Base-by-base conservation (phyloP, 306 rosid genomes). In the Carpinus viminea region DNA sequence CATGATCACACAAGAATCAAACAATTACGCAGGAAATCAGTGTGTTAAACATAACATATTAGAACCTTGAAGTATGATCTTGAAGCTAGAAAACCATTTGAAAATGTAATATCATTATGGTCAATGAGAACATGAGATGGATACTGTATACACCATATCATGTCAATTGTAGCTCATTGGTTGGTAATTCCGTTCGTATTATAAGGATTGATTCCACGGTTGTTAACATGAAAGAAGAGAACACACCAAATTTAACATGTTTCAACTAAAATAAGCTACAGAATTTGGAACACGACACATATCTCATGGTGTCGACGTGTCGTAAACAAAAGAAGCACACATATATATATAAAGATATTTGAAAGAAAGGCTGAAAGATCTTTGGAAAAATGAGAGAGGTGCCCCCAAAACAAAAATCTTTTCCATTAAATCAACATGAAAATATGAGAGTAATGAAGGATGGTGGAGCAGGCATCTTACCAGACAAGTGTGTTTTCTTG, bases 401-500 rank as follows among this genome's bases (percentile, higher is more conserved):
- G n/a, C n/a, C 18, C 55, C 56, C n/a, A 38, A 38, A 38, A 0
- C 5, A 38, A 38, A 36, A 38, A 38, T 4, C 43, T 38, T 38
- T 0, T n/a, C 31, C 72, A 70, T 5, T 4, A 54, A 13, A 52
- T 18, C 0, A 47, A 52, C 12, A 62, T n/a, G 53, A 5, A 21
- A 64, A 72, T 21, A 71, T 20, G 15, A 38, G 64, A 2, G 38
- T 21, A 82, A 59, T 68, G 21, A 80, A 31, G 59, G 76, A 51
- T 76, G 38, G 47, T 54, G 54, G 31, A 45, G 60, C 50, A 82
- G 83, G 53, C 80, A 74, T 54, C 81, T 80, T 84, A 92, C 98
- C 65, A 94, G 82, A 76, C 97, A 94, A 65, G 98, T 94, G 78
- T 94, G 97, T 77, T 94, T 94, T 76, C 98, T 78, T 2, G 97